Evolutionary conservation across 306 rosid genomes (phyloP), one percentile per base, ranked within the genome.

Genomic region (Luffa acutangula): DNA sequence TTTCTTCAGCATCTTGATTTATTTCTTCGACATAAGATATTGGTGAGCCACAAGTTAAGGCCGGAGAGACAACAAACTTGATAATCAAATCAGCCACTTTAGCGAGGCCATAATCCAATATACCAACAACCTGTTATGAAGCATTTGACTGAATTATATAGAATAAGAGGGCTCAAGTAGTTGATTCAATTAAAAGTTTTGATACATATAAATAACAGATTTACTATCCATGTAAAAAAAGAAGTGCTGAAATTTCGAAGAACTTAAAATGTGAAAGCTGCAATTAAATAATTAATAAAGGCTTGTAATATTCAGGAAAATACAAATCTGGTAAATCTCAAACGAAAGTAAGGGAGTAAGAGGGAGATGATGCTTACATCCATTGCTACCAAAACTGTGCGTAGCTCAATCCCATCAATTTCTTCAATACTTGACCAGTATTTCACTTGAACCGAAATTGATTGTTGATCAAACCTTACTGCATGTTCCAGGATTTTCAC

Each of bases 31-130:
- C 75, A 85, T 91, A 90, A 60, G 92, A 85, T 73, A 86, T 52
- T 64, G 91, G 88, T 3, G 48, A 85, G 62, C 86, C 84, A 46
- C 79, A 69, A 80, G 78, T 90, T 80, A 95, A 80, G 33, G 87
- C 90, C 7, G 93, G 91, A 76, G 88, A 41, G 51, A 92, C 77
- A 65, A 84, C 84, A 87, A 87, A 75, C 85, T 95, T 95, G 83
- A 95, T 87, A 84, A 89, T 85, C 92, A 89, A 85, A 85, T 95
- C 98, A 3, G 91, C 98, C 78, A 92, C 90, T 90, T 91, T 92
- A 73, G 97, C 90, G 17, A 95, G 89, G 77, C 98, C 98, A 33
- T 92, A 95, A 77, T 95, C 92, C 80, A 92, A 87, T 89, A 92
- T 86, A 63, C 96, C 97, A 80, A 89, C 88, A 75, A 86, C 91